These are phyloP conservation scores for Cnidoscolus chayamansa DNA, from an alignment of 441 rosid species.

Conservation along the genomic window DNA sequence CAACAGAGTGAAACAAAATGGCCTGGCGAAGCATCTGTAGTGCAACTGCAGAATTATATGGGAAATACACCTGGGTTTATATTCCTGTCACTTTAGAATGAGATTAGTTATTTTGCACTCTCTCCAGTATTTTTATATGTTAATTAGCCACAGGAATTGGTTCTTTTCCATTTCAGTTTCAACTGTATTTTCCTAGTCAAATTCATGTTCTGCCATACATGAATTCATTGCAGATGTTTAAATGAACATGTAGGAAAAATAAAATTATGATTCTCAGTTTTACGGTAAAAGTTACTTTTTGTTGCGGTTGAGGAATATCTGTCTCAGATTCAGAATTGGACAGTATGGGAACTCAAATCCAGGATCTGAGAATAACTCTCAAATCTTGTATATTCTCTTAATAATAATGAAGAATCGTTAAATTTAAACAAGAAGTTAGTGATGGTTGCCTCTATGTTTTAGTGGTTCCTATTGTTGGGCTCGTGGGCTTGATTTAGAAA, in stretches of 20 bases:
- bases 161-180: neutral
- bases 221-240: neutral
- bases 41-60: neutral
- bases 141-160: neutral
- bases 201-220: neutral
- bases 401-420: too few relatives aligned
- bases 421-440: too few relatives aligned
- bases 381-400: too few relatives aligned
- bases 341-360: too few relatives aligned
- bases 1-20: slow-evolving; percentile 51
- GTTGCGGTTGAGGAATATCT: too few relatives aligned
- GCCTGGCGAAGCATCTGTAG: slow-evolving; percentile 46
- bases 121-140: neutral
- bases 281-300: neutral
- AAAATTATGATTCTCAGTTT: neutral
- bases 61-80: slow-evolving; percentile 18
- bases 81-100: neutral
- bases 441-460: too few relatives aligned
- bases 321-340: too few relatives aligned
- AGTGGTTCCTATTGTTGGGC: too few relatives aligned
- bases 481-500: too few relatives aligned
- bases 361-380: too few relatives aligned
- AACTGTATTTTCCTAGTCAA: neutral
- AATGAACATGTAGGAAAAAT: slow-evolving; percentile 1
- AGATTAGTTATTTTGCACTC: neutral